Evolutionary conservation across 192 early-diverging fungal genomes (phyloP).

Genomic region (Chytriomyces hyalinus): DNA sequence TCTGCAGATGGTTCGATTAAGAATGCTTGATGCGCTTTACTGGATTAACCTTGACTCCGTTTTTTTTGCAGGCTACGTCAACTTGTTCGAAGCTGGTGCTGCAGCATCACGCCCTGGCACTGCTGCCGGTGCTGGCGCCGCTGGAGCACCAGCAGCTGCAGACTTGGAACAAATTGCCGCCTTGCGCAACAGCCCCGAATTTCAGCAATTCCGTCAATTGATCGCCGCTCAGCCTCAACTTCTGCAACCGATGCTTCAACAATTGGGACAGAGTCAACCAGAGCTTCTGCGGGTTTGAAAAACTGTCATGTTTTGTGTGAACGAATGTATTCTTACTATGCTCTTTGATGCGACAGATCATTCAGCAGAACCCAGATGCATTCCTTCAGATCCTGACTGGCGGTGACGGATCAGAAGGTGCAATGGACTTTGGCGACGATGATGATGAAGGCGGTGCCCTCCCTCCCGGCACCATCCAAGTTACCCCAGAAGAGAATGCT

Average conservation of each 20-base stretch:
- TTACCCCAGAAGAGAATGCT: conserved; percentile 87
- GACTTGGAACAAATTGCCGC: conserved; percentile 47
- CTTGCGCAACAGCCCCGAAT: conserved; percentile 82
- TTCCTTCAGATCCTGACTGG: conserved; percentile 77
- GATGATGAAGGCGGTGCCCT: conserved; percentile 52
- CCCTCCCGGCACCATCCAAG: conserved; percentile 69
- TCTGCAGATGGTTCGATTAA: not conserved
- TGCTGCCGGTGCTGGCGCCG: conserved; percentile 36
- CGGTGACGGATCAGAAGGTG: conserved; percentile 39
- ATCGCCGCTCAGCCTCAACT: conserved; percentile 85
- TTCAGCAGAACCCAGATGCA: conserved; percentile 76
- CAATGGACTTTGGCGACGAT: conserved; percentile 55
- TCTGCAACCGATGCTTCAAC: conserved; percentile 82
- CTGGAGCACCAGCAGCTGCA: conserved; percentile 37
- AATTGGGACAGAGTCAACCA: conserved; percentile 85
- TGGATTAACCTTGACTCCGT: not conserved
- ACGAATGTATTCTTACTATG: not conserved
- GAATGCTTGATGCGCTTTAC: not conserved
- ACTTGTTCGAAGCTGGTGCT: conserved; percentile 52
- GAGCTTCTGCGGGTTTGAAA: conserved; percentile 67
- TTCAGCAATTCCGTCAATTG: conserved; percentile 88
- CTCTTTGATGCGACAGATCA: conserved; percentile 40
- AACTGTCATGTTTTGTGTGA: not conserved
- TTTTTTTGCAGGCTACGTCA: conserved; percentile 40
- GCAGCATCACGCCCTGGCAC: conserved; percentile 21